Conservation (phyloP, 495 filamentous ascomycete genomes). For the Alectoria sarmentosa region DNA sequence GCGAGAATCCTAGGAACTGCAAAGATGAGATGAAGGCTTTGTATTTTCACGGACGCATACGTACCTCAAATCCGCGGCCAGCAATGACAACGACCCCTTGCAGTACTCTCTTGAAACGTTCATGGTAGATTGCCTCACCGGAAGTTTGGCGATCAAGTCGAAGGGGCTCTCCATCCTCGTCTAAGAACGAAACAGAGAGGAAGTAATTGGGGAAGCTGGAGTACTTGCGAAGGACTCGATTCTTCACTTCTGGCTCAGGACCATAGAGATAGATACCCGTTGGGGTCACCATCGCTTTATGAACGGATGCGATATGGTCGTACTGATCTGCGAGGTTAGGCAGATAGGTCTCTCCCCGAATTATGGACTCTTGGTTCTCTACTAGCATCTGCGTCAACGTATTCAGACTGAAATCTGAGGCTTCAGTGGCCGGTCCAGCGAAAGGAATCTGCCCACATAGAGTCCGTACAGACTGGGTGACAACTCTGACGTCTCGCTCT, state of each 20-base stretch:
- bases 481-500: conserved; percentile 1
- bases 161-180: conserved; percentile 63
- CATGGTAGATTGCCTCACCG: conserved; percentile 44
- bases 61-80: conserved; percentile 47
- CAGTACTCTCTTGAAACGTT: conserved; percentile 53
- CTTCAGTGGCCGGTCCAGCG: conserved; percentile 41
- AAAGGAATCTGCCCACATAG: conserved; percentile 43
- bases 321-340: conserved; percentile 25
- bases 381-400: conserved; percentile 40
- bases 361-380: conserved; percentile 34
- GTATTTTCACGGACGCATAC: background rate
- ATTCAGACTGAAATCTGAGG: conserved; percentile 35
- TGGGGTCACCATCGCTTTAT: conserved; percentile 58
- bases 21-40: background rate
- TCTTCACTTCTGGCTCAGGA: conserved; percentile 61
- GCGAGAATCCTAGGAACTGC: conserved; percentile 70
- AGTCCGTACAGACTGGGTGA: conserved; percentile 40
- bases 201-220: conserved; percentile 56
- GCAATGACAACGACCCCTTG: conserved; percentile 52
- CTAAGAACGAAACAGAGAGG: conserved; percentile 61
- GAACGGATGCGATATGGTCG: conserved; percentile 28
- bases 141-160: conserved; percentile 48
- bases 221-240: conserved; percentile 68
- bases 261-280: conserved; percentile 61
- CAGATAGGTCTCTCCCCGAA: conserved; percentile 26